These are phyloP conservation scores for Cochlearia excelsa DNA, from an alignment of 345 rosid genomes.

Conservation along the genomic window DNA sequence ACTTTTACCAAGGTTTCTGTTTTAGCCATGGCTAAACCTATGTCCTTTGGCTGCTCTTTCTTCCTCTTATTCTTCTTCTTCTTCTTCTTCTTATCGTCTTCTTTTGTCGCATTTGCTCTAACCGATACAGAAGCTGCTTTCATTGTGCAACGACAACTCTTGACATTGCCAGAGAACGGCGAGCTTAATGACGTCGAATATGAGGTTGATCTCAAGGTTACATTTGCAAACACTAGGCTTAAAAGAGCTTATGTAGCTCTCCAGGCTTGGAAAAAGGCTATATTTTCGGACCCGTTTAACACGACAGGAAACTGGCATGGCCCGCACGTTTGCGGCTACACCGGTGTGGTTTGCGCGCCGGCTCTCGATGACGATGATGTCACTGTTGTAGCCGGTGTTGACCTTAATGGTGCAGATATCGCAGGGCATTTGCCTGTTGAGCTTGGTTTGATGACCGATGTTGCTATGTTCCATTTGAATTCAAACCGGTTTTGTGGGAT, in stretches of 20 bases:
- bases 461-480: slow-evolving; percentile 69
- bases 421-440: slow-evolving; percentile 78
- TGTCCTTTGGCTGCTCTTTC: slow-evolving; percentile 53
- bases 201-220: slow-evolving; percentile 36
- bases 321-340: slow-evolving; percentile 61
- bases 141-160: slow-evolving; percentile 68
- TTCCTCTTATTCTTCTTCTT: slow-evolving; percentile 17
- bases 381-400: slow-evolving; percentile 68
- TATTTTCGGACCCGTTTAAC: slow-evolving; percentile 73
- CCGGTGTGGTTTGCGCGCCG: slow-evolving; percentile 67
- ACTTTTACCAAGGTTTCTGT: slow-evolving; percentile 51
- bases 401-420: slow-evolving; percentile 76
- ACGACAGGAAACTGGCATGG: slow-evolving; percentile 77
- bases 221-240: slow-evolving; percentile 57
- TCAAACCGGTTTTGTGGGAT: slow-evolving; percentile 84
- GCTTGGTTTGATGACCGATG: slow-evolving; percentile 61
- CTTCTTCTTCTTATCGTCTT: slow-evolving; percentile 29
- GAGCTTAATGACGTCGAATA: slow-evolving; percentile 42
- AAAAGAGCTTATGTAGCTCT: slow-evolving; percentile 67
- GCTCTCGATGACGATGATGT: slow-evolving; percentile 52
- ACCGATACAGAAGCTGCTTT: slow-evolving; percentile 53
- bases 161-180: slow-evolving; percentile 39
- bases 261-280: slow-evolving; percentile 73
- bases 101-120: slow-evolving; percentile 43
- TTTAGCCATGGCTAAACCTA: slow-evolving; percentile 44